Conservation (phyloP, 2,329 filamentous ascomycete genomes). For the Zalaria sp. region DNA sequence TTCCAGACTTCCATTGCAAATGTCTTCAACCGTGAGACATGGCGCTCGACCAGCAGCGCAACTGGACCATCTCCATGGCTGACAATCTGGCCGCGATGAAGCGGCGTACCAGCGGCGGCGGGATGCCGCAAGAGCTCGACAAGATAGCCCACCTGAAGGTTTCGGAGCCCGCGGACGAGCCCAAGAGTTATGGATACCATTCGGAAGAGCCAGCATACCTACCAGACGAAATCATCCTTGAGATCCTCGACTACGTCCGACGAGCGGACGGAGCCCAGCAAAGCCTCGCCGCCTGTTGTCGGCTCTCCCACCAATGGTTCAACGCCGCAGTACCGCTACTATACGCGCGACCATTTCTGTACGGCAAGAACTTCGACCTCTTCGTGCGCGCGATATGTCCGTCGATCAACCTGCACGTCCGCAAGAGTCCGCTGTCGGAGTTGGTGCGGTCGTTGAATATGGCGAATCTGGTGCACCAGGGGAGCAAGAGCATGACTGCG, state of each 20-base stretch:
- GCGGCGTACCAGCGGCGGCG: background rate
- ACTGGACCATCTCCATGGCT: conserved; percentile 21
- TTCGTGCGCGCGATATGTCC: conserved; percentile 44
- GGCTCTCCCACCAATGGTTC: conserved; percentile 44
- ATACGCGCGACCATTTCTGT: conserved; percentile 37
- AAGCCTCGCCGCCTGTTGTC: conserved; percentile 36
- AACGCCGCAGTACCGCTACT: conserved; percentile 34
- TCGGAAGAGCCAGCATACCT: conserved; percentile 22
- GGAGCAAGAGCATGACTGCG: conserved; percentile 42
- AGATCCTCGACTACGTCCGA: conserved; percentile 33
- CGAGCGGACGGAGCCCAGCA: conserved; percentile 25
- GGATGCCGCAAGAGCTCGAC: conserved; percentile 7
- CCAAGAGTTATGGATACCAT: conserved; percentile 1
- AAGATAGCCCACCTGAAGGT: conserved; percentile 8
- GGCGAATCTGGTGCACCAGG: conserved; percentile 42
- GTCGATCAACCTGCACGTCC: conserved; percentile 32
- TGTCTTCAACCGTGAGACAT: conserved; percentile 6
- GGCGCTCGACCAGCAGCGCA: conserved; percentile 20
- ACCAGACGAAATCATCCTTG: conserved; percentile 39
- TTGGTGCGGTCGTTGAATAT: conserved; percentile 41
- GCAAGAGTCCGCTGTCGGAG: conserved; percentile 32
- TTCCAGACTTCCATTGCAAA: no score
- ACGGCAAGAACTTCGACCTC: conserved; percentile 36
- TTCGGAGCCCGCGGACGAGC: background rate
- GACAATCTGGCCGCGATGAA: conserved; percentile 14